Conservation (phyloP, 2,329 filamentous ascomycete species). For the Lachnellula subtilissima region DNA sequence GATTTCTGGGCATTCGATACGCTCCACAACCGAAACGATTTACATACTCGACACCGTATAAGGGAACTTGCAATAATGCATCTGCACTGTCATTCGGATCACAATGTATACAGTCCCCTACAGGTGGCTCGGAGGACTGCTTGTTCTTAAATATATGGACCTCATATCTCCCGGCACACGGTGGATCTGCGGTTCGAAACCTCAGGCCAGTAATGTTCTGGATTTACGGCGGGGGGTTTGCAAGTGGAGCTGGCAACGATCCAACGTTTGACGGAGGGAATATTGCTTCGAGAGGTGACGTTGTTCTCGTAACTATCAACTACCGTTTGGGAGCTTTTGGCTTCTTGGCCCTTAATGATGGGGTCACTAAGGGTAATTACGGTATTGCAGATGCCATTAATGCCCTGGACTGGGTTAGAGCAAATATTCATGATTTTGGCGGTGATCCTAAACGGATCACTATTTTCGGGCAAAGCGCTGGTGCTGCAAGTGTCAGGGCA, state of each 20-base stretch:
- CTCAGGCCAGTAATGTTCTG: slow-evolving; percentile 32
- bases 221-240: slow-evolving; percentile 32
- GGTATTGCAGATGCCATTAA: slow-evolving; percentile 37
- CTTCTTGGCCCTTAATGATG: slow-evolving; percentile 42
- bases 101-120: slow-evolving; percentile 39
- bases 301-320: slow-evolving; percentile 28
- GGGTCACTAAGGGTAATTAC: slow-evolving; percentile 42
- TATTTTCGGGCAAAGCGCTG: slow-evolving; percentile 43
- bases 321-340: slow-evolving; percentile 43
- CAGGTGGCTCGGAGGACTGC: slow-evolving; percentile 45
- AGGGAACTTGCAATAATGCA: slow-evolving; percentile 37
- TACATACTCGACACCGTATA: slow-evolving; percentile 41
- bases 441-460: slow-evolving; percentile 33
- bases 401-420: slow-evolving; percentile 33
- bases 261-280: slow-evolving; percentile 22
- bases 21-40: slow-evolving; percentile 22
- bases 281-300: slow-evolving; percentile 21
- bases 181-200: slow-evolving; percentile 3
- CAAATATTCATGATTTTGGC: slow-evolving; percentile 33
- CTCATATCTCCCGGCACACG: slow-evolving; percentile 36
- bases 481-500: slow-evolving; percentile 31
- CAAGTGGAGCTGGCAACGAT: slow-evolving; percentile 16
- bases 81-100: slow-evolving; percentile 40
- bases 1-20: slow-evolving; percentile 24
- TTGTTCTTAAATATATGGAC: slow-evolving; percentile 51